These are phyloP conservation scores for Tricholoma hemisulphureum DNA, from an alignment of 768 basidiomycete genomes.

Conservation along the genomic window DNA sequence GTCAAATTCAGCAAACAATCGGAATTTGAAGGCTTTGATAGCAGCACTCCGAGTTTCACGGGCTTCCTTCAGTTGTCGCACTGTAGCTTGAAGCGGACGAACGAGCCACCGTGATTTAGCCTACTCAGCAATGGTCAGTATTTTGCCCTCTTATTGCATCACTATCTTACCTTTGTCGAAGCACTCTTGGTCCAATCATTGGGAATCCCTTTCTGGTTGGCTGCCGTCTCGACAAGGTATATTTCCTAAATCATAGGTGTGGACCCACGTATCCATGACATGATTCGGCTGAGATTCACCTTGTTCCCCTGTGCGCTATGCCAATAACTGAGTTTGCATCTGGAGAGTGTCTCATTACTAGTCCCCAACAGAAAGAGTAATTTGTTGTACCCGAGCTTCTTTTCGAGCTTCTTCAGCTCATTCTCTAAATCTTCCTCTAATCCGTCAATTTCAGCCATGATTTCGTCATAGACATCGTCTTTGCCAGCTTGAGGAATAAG, in stretches of 20 bases:
- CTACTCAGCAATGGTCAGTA: slow-evolving; percentile 34
- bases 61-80: slow-evolving; percentile 89
- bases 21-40: slow-evolving; percentile 80
- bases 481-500: slow-evolving; percentile 83
- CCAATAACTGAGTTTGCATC: slow-evolving; percentile 36
- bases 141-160: neutral
- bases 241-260: slow-evolving; percentile 61
- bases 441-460: slow-evolving; percentile 65
- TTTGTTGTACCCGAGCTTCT: slow-evolving; percentile 57
- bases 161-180: slow-evolving; percentile 66
- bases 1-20: slow-evolving; percentile 80
- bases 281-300: slow-evolving; percentile 33
- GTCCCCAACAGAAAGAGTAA: slow-evolving; percentile 3
- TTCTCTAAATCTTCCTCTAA: slow-evolving; percentile 74
- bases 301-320: slow-evolving; percentile 82
- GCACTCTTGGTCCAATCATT: slow-evolving; percentile 79
- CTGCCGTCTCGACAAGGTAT: slow-evolving; percentile 77
- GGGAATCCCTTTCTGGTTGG: slow-evolving; percentile 63
- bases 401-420: slow-evolving; percentile 63
- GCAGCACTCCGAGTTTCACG: slow-evolving; percentile 80
- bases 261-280: neutral
- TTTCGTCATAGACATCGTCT: slow-evolving; percentile 79
- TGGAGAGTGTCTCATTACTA: slow-evolving; percentile 14
- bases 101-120: slow-evolving; percentile 75
- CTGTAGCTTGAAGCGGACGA: slow-evolving; percentile 63